phyloP scores from a whole-genome alignment of 257 asterid species.

The Solanum sitiens region DNA sequence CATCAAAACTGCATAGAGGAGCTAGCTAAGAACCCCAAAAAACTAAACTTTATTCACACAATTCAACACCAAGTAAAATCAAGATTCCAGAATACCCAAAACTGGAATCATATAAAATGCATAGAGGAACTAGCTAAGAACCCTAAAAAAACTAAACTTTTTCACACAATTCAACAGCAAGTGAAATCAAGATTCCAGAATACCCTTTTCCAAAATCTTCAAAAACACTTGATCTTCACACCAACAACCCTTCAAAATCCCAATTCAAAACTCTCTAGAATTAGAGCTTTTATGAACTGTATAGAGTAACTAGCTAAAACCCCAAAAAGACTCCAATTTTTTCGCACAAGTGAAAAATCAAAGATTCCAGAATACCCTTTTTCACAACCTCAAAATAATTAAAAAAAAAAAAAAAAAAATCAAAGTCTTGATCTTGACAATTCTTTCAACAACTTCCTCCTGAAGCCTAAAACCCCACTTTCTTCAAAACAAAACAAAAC shows the following conservation, averaged over 20 bases:
- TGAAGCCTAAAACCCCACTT: neutral
- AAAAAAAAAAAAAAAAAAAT: neutral
- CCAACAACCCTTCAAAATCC: neutral
- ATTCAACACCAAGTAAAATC: neutral
- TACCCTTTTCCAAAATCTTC: neutral
- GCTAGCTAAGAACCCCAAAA: neutral
- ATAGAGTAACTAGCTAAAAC: neutral
- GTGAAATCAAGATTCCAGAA: neutral
- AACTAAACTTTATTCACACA: neutral
- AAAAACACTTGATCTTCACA: neutral
- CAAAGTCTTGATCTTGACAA: neutral
- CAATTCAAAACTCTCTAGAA: neutral
- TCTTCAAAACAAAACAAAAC: neutral
- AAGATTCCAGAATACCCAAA: neutral
- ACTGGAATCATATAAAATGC: neutral
- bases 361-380: neutral
- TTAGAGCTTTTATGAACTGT: neutral
- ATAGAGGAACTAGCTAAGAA: neutral
- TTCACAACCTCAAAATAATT: neutral
- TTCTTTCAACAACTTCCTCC: neutral
- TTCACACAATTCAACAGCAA: neutral
- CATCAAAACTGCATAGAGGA: constrained; percentile 3
- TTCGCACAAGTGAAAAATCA: neutral
- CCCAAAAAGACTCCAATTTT: constrained; percentile 15
- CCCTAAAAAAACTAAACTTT: constrained; percentile 15